Evolutionary conservation across 164 flowering plant species (phyloP), one percentile per base, ranked within the genome.

Genomic region (Sextonia rubra): DNA sequence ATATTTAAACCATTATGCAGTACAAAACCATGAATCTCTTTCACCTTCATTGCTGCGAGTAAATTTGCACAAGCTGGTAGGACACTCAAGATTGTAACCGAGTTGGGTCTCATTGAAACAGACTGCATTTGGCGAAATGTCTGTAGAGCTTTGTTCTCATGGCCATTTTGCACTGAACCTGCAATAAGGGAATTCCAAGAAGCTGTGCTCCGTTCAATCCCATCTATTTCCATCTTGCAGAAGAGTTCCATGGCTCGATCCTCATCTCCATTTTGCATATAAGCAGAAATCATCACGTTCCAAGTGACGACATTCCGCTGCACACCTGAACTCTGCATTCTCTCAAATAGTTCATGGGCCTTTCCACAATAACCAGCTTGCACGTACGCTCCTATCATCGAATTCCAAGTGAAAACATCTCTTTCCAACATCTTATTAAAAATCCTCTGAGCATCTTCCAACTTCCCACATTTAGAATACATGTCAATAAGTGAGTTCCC

Each of bases 181-280:
- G 83, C 56, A 49, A 80, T 80, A 22, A 80, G 73, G 12, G 69
- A 69, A 67, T 80, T 80, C 83, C 83, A 80, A 47, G 80, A 73
- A 25, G 80, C 77, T 3, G 76, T 72, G 68, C 68, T 80, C 66
- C 74, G 49, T 62, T 77, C 66, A 4, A 60, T 18, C 64, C 80
- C 78, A 12, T 77, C 76, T 20, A 26, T 62, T 69, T 77, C 80
- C 80, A 80, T 80, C 68, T 25, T 65, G 12, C 32, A 52, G 22
- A 80, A 80, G 72, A 80, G 78, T 65, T 75, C 74, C 77, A 80
- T 77, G 52, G 83, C 83, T 22, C 69, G 83, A 72, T 80, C 83
- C 71, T 77, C 83, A 71, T 80, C 83, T 25, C 83, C 83, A 47
- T 75, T 80, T 63, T 73, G 79, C 62, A 80, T 75, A 68, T 77